Evolutionary conservation across 768 basidiomycete species (phyloP), one percentile per base, ranked within the genome.

Genomic region (Suillus spraguei): DNA sequence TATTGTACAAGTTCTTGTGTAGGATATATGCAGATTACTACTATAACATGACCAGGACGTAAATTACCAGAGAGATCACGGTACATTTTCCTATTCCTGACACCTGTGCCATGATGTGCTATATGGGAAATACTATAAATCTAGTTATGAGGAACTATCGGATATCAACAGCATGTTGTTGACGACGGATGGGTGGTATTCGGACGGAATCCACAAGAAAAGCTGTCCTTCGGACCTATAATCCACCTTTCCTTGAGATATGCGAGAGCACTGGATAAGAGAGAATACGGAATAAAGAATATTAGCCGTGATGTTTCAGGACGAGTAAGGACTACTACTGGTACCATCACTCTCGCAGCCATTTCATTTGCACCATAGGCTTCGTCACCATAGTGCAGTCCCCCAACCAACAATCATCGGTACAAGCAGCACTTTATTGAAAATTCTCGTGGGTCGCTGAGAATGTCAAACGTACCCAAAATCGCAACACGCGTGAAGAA

Each of bases 391-490:
- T 73, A 65, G 97, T 92, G 89, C 96, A 7, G 85, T 69, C 3
- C 80, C 82, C 63, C 98, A 74, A 0, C 85, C 94, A 1, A 78
- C 74, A 39, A 97, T 86, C 2, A 95, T 98, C 35, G 95, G 76
- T 65, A 96, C 86, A 28, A 99, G 81, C 75, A 98, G 97, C 1
- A 79, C 82, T 80, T 98, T 97, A 80, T 98, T 98, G 76, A n/a
- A 99, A 99, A 70, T 81, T 88, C 74, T n/a, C n/a, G n/a, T n/a
- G n/a, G n/a, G n/a, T 95, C 91, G 69, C 86, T 93, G 9, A 99
- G 84, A 32, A 97, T 88, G 71, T 99, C 97, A 69, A 99, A 99
- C 22, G 94, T 94, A 44, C 86, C 87, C 13, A 93, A 95, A 2
- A 96, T 94, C 44, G 92, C 85, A 4, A 93, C 83, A 16, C 94